Evolutionary conservation across 352 stramenopile species (phyloP).

Genomic region (Globisporangium solare): DNA sequence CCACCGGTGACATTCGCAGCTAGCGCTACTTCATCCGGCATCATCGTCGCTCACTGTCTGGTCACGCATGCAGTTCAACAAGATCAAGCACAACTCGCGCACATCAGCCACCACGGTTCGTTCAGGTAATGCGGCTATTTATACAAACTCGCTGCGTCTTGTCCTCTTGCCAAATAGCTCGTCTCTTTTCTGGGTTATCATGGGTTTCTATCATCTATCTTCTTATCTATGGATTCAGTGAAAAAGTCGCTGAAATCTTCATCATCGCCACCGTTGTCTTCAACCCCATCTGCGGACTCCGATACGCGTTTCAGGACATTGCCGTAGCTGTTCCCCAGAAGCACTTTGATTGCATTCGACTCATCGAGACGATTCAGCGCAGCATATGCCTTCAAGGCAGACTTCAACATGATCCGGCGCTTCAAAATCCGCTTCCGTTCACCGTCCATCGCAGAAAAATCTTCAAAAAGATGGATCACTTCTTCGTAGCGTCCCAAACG

Average conservation of each 20-base stretch:
- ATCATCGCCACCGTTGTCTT: conserved; percentile 17
- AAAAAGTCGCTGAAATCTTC: conserved; percentile 19
- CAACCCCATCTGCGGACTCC: conserved; percentile 5
- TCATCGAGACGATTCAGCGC: conserved; percentile 51
- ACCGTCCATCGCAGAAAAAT: conserved; percentile 58
- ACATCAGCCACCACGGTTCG: neutral
- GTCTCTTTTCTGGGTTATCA: conserved; percentile 7
- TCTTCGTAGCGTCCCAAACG: conserved; percentile 54
- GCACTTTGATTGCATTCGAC: conserved; percentile 48
- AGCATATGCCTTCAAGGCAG: conserved; percentile 45
- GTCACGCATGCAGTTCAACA: neutral
- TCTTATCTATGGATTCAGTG: conserved; percentile 20
- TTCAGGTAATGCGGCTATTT: conserved; percentile 2
- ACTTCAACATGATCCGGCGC: conserved; percentile 59
- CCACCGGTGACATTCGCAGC: neutral
- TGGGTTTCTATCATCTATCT: conserved; percentile 23
- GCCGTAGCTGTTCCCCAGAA: conserved; percentile 36
- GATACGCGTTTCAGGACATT: conserved; percentile 19
- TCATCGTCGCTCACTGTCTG: neutral
- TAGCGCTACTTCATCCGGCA: neutral
- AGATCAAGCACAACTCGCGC: conserved; percentile 1
- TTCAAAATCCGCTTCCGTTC: conserved; percentile 53
- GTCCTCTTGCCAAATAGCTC: neutral
- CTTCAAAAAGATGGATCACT: conserved; percentile 67
- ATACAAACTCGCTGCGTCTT: conserved; percentile 5